Percentiles rank a stretch among this genome's conserved stretches.
These are phyloP conservation scores for Coriaria nepalensis DNA, from an alignment of 306 rosid genomes.

Conservation along the genomic window DNA sequence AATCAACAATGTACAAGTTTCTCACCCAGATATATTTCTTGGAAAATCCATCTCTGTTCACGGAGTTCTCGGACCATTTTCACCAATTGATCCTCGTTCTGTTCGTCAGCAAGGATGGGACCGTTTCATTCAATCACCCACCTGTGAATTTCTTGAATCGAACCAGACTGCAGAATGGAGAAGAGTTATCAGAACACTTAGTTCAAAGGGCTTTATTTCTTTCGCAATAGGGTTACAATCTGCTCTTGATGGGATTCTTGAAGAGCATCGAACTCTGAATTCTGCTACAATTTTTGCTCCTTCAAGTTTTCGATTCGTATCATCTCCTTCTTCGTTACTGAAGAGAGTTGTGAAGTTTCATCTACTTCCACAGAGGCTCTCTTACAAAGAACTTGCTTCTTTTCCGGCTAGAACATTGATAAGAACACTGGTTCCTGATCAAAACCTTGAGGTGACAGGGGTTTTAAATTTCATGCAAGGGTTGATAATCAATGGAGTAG, in stretches of 20 bases:
- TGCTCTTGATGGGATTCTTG: slow-evolving; percentile 42
- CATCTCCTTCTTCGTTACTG: slow-evolving; percentile 26
- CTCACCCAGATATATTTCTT: slow-evolving; percentile 47
- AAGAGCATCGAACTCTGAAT: slow-evolving; percentile 18
- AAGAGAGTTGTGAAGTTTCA: slow-evolving; percentile 53
- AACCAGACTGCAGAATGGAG: slow-evolving; percentile 35
- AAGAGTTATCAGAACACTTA: slow-evolving; percentile 30
- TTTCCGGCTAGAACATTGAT: slow-evolving; percentile 29
- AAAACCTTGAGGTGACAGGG: slow-evolving; percentile 36
- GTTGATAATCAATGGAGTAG: slow-evolving; percentile 36
- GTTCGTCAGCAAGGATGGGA: slow-evolving; percentile 17
- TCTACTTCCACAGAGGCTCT: slow-evolving; percentile 44
- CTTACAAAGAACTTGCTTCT: slow-evolving; percentile 26
- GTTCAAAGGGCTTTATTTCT: slow-evolving; percentile 39
- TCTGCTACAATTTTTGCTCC: slow-evolving; percentile 60
- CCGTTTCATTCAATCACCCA: slow-evolving; percentile 17
- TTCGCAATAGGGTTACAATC: slow-evolving; percentile 34
- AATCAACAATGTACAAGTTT: slow-evolving; percentile 43
- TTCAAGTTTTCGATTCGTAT: slow-evolving; percentile 26
- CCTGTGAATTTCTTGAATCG: slow-evolving; percentile 18
- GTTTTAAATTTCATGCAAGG: slow-evolving; percentile 16
- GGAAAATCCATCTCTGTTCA: slow-evolving; percentile 34
- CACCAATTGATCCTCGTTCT: slow-evolving; percentile 24
- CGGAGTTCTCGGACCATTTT: slow-evolving; percentile 52
- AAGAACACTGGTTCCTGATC: slow-evolving; percentile 30